Percentiles rank a stretch among this genome's conserved stretches.
These are phyloP conservation scores for Penicillium sp. DNA, from an alignment of 2,329 filamentous ascomycete species.

Conservation along the genomic window DNA sequence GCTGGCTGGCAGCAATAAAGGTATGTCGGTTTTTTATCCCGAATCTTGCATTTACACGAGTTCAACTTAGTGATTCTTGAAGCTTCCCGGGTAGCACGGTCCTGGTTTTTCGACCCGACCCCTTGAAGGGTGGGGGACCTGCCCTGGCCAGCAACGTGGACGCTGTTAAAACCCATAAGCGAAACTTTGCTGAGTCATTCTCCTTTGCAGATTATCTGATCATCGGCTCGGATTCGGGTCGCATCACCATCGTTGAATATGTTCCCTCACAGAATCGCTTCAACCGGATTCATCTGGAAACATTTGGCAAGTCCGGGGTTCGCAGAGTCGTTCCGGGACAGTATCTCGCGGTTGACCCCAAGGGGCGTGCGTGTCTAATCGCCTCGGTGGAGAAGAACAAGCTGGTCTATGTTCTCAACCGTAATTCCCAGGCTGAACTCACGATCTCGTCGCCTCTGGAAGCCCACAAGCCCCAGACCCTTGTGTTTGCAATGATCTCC, in stretches of 20 bases:
- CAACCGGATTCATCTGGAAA: slow-evolving; percentile 88
- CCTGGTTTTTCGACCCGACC: slow-evolving; percentile 32
- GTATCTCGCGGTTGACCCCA: slow-evolving; percentile 92
- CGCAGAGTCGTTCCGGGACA: slow-evolving; percentile 92
- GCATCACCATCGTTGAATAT: slow-evolving; percentile 93
- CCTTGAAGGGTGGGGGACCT: slow-evolving; percentile 30
- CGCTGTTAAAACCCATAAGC: slow-evolving; percentile 24
- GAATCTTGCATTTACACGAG: slow-evolving; percentile 28
- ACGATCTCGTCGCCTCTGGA: slow-evolving; percentile 97
- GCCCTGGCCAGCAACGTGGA: slow-evolving; percentile 36
- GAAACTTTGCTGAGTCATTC: slow-evolving; percentile 44
- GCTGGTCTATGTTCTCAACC: slow-evolving; percentile 96
- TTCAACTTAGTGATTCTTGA: slow-evolving; percentile 71
- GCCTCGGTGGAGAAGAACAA: slow-evolving; percentile 98
- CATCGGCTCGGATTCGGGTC: slow-evolving; percentile 90
- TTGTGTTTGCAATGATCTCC: slow-evolving; percentile 84
- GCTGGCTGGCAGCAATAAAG: slow-evolving; percentile 91
- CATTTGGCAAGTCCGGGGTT: slow-evolving; percentile 95
- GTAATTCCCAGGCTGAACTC: slow-evolving; percentile 89
- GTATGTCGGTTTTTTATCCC: slow-evolving; percentile 57
- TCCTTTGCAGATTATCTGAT: slow-evolving; percentile 79
- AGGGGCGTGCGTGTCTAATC: slow-evolving; percentile 91
- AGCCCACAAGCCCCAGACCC: slow-evolving; percentile 86
- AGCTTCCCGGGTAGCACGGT: slow-evolving; percentile 58
- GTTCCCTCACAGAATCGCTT: slow-evolving; percentile 82